These are phyloP conservation scores for Thalassiosira livingstoniorum DNA, from an alignment of 352 stramenopile genomes.

Conservation along the genomic window DNA sequence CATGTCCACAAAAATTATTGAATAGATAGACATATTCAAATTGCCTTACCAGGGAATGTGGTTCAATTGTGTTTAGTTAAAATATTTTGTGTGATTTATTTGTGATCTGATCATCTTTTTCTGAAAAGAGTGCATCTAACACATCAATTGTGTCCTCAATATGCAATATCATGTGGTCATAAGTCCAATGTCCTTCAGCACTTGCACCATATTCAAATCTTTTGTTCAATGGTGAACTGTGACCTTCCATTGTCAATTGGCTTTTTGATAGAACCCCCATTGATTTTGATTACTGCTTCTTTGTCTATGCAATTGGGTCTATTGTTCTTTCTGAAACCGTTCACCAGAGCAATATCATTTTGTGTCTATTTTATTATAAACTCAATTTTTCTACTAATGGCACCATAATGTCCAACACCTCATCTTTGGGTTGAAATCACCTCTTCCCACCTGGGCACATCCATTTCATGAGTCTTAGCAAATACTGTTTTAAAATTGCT, in stretches of 20 bases:
- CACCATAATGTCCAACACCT: not conserved
- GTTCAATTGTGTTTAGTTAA: not conserved
- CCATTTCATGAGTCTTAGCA: not conserved
- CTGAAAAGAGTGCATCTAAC: not conserved
- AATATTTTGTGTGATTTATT: not conserved
- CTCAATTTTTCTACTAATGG: not conserved
- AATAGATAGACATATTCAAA: no score
- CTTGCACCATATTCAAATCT: conserved; percentile 10
- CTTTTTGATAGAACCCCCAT: not conserved
- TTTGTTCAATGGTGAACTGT: conserved; percentile 6
- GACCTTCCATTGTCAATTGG: not conserved
- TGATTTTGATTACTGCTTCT: not conserved
- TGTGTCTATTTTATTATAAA: not conserved
- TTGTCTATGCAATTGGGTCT: not conserved
- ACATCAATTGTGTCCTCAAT: conserved; percentile 10
- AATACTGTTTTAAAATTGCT: conserved; percentile 24
- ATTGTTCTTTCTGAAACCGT: not conserved
- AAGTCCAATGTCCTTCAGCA: conserved; percentile 8
- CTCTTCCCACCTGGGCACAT: not conserved
- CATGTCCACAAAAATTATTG: no score
- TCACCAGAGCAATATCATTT: not conserved
- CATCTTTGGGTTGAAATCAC: not conserved
- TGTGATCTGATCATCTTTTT: not conserved
- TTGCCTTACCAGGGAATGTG: no score
- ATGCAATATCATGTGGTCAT: conserved; percentile 12